Evolutionary conservation across 768 basidiomycete species (phyloP).

Genomic region (Auricularia cornea): DNA sequence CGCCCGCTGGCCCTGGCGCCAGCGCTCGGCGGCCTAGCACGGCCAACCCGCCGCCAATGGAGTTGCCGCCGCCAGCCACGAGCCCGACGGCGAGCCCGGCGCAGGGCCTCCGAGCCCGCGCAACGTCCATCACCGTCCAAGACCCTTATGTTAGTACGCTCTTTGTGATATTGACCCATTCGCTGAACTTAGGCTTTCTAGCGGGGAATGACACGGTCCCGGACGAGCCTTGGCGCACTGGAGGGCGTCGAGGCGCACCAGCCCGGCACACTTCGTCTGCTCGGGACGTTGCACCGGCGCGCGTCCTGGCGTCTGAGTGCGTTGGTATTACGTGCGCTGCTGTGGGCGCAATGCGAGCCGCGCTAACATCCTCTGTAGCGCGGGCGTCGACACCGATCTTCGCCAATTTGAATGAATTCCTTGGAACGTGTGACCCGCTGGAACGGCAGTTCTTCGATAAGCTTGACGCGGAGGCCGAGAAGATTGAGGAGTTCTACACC

Average conservation of each 20-base stretch:
- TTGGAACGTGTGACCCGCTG: conserved; percentile 28
- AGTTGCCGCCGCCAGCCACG: background rate
- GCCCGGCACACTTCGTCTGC: background rate
- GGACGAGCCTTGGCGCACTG: background rate
- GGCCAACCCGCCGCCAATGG: background rate
- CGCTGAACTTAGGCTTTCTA: background rate
- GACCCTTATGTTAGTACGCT: background rate
- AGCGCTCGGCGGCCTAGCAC: background rate
- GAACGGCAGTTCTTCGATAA: conserved; percentile 69
- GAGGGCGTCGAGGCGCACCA: background rate
- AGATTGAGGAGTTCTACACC: conserved; percentile 77
- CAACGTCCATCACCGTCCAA: background rate
- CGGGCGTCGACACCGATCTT: conserved; percentile 13
- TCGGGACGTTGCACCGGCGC: background rate
- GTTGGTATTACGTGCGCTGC: background rate
- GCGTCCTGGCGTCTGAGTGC: background rate
- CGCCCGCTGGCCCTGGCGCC: background rate
- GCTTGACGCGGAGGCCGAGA: conserved; percentile 72
- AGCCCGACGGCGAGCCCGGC: background rate
- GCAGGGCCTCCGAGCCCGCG: background rate
- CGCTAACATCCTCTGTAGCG: conserved; percentile 10
- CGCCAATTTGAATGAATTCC: conserved; percentile 3
- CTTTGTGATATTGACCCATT: background rate
- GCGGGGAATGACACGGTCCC: background rate
- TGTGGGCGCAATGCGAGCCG: no score